phyloP scores from a whole-genome alignment of 2,329 filamentous ascomycete species.

The Verticillium nubilum region DNA sequence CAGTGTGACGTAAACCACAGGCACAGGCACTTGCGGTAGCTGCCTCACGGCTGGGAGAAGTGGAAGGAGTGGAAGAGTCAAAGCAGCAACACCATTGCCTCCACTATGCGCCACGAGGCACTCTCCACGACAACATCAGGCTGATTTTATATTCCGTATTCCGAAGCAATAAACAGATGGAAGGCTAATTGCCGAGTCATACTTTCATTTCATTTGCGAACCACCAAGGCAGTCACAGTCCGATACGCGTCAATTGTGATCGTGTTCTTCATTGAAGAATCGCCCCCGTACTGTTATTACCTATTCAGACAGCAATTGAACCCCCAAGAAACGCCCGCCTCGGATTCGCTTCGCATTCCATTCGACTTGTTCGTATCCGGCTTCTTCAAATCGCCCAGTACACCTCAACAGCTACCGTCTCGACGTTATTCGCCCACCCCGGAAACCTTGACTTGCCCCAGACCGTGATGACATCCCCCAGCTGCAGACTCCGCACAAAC shows the following conservation, averaged over 20 bases:
- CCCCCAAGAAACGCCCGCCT: not conserved
- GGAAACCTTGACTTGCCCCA: conserved; percentile 55
- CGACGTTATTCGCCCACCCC: conserved; percentile 47
- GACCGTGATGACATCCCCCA: conserved; percentile 57
- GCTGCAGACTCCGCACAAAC: conserved; percentile 48
- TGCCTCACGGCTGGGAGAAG: not conserved
- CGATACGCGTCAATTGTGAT: too few species aligned
- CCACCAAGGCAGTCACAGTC: too few species aligned
- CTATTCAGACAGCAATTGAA: not conserved
- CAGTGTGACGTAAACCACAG: not conserved
- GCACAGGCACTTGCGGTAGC: not conserved
- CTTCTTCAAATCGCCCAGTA: conserved; percentile 47
- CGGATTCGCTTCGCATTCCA: too few species aligned
- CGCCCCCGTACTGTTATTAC: too few species aligned
- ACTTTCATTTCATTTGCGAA: too few species aligned
- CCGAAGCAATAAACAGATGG: too few species aligned
- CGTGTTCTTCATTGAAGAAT: too few species aligned
- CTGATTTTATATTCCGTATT: too few species aligned
- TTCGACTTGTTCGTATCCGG: not conserved
- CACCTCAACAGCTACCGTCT: conserved; percentile 46
- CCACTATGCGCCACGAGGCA: not conserved
- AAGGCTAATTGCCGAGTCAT: too few species aligned
- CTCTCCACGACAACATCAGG: not conserved
- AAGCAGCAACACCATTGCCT: not conserved
- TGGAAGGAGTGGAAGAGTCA: not conserved